These are phyloP conservation scores for Arctium lappa DNA, from an alignment of 129 eudicot species.

Conservation along the genomic window DNA sequence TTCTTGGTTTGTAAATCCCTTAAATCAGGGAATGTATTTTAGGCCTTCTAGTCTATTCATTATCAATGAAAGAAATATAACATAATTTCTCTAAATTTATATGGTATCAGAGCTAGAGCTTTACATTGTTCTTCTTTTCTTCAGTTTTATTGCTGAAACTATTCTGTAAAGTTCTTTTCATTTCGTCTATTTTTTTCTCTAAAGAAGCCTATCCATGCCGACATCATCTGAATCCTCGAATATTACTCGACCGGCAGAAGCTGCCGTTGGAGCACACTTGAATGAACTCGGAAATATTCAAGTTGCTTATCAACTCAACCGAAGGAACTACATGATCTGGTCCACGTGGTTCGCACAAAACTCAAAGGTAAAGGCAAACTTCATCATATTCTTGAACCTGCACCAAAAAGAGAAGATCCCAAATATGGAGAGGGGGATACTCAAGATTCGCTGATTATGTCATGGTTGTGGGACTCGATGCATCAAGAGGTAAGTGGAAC, in stretches of 20 bases:
- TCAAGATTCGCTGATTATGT: neutral
- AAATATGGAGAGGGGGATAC: neutral
- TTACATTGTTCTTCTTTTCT: neutral
- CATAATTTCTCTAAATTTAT: neutral
- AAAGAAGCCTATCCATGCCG: too few relatives aligned
- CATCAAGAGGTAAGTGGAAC: slow-evolving; percentile 7
- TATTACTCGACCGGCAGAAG: too few relatives aligned
- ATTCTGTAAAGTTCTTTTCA: too few relatives aligned
- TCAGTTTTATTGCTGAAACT: neutral
- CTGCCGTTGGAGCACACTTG: too few relatives aligned
- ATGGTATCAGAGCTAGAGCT: neutral
- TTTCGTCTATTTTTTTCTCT: too few relatives aligned
- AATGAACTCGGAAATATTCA: neutral
- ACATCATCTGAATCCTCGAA: too few relatives aligned
- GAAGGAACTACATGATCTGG: neutral
- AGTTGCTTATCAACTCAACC: neutral
- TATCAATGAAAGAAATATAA: neutral
- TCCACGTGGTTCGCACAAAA: neutral
- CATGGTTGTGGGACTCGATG: neutral
- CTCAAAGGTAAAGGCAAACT: neutral
- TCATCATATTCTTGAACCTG: too few relatives aligned
- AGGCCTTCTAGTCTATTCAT: too few relatives aligned
- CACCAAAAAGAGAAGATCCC: neutral
- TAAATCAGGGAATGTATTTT: too few relatives aligned
- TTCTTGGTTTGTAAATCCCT: too few relatives aligned